Base-by-base conservation (phyloP, 2,329 filamentous ascomycete species). In the Arthrobotrys musiformis region DNA sequence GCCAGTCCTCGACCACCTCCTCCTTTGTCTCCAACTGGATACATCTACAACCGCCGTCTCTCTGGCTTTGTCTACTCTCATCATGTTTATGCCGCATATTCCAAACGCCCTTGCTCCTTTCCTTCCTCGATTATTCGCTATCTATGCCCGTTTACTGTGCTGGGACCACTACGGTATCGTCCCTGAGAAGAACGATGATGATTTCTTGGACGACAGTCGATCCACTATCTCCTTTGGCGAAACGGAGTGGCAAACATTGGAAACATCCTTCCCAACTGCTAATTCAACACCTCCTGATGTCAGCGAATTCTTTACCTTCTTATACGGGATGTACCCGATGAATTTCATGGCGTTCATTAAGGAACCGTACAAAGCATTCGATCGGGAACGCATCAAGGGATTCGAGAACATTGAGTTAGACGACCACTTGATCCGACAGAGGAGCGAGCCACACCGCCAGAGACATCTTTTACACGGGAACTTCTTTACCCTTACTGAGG, bases 261-360 rank as follows among this genome's bases (percentile, higher is more conserved):
- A 86, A 5, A 89, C 89, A 78, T 86, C 89, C 4, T 85, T 89
- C n/a, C 89, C 90, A 35, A 85, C 86, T 9, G 88, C 91, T 64
- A 88, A 89, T 46, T 86, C 87, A 4, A 85, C 87, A 2, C 88
- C 93, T 1, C 89, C 90, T 4, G 90, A 92, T 75, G 86, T 94
- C 0, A 84, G 90, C 64, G 89, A 90, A 80, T 94, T 93, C 83
- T 95, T 93, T 80, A 94, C 92, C 1, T 90, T 93, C 26, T 86
- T 95, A 0, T 95, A 95, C 80, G 93, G 92, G 0, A 84, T 95
- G 3, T 95, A 94, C 79, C 92, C 92, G 1, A 88, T 94, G 81
- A 94, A 94, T 82, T 93, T 95, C 80, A 91, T 93, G 88, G 91
- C 91, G 83, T 95, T 94, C 82, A 91, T 95, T 78, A 88, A 92